phyloP scores from a whole-genome alignment of 2,329 filamentous ascomycete species.

The Coniochaeta sp. region DNA sequence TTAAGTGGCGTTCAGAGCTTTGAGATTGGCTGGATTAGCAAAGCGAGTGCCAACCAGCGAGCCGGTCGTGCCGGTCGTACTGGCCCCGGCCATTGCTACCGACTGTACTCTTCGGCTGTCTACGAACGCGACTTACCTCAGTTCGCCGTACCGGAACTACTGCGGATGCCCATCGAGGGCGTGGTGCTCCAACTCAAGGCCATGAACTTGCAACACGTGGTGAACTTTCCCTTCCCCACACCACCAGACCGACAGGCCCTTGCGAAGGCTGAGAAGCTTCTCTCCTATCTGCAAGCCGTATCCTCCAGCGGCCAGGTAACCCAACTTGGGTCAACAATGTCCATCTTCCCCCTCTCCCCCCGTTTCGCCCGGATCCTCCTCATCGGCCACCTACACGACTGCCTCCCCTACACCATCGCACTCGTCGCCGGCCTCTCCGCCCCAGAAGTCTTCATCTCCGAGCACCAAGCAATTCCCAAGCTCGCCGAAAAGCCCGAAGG shows the following conservation, averaged over 20 bases:
- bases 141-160: conserved; percentile 81
- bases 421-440: conserved; percentile 84
- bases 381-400: conserved; percentile 74
- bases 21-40: conserved; percentile 93
- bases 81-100: conserved; percentile 91
- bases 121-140: conserved; percentile 84
- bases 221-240: conserved; percentile 95
- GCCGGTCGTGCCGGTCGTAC: conserved; percentile 92
- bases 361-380: conserved; percentile 89
- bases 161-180: conserved; percentile 86
- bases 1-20: conserved; percentile 90
- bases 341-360: conserved; percentile 83
- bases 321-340: conserved; percentile 71
- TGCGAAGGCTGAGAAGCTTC: conserved; percentile 74
- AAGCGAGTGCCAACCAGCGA: conserved; percentile 88
- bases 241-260: conserved; percentile 72
- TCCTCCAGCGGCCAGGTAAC: conserved; percentile 68
- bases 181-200: conserved; percentile 90
- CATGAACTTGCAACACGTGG: conserved; percentile 84
- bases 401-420: conserved; percentile 79
- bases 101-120: conserved; percentile 88
- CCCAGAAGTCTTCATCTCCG: conserved; percentile 78
- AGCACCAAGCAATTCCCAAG: conserved; percentile 65
- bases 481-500: conserved; percentile 38
- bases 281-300: conserved; percentile 80